Percentiles rank a stretch among this genome's conserved stretches.
Conservation (phyloP, 2,329 filamentous ascomycete genomes). For the Aspergillus neoniger region DNA sequence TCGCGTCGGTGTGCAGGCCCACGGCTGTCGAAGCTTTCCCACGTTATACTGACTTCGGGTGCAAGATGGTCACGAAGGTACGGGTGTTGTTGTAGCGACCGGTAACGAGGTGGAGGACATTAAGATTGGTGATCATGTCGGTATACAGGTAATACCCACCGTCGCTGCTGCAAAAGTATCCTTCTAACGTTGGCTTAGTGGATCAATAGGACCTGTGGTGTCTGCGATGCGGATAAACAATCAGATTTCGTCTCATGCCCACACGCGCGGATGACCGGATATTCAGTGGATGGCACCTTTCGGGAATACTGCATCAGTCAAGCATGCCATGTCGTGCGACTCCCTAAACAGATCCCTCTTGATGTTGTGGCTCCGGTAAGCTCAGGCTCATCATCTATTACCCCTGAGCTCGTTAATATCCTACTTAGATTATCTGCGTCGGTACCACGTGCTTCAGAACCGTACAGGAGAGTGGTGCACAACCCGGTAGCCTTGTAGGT, state of each 20-base stretch:
- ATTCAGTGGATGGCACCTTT: slow-evolving; percentile 4
- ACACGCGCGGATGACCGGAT: slow-evolving; percentile 1
- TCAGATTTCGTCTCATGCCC: neutral
- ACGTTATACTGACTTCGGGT: neutral
- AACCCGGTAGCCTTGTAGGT: neutral
- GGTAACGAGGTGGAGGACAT: slow-evolving; percentile 1
- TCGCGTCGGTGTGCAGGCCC: neutral
- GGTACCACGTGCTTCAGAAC: slow-evolving; percentile 6
- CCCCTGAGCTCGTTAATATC: neutral
- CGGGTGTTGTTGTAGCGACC: neutral
- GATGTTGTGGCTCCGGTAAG: slow-evolving; percentile 7
- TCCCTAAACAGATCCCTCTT: slow-evolving; percentile 2
- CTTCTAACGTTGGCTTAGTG: neutral
- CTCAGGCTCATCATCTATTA: too few species aligned
- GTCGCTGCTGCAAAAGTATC: accelerated
- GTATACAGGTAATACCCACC: neutral
- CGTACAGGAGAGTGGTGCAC: slow-evolving; percentile 4
- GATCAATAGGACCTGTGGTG: slow-evolving; percentile 6
- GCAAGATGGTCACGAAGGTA: slow-evolving; percentile 9
- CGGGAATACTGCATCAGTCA: neutral
- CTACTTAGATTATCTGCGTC: neutral
- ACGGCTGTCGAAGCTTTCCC: neutral
- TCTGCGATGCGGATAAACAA: neutral
- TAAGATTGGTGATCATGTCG: slow-evolving; percentile 4
- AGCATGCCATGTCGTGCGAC: slow-evolving; percentile 1